A percentile compares a stretch with the other conserved stretches of the same genome.
Evolutionary conservation across 2,329 filamentous ascomycete genomes (phyloP).

Genomic region (Xylariaceae sp.): DNA sequence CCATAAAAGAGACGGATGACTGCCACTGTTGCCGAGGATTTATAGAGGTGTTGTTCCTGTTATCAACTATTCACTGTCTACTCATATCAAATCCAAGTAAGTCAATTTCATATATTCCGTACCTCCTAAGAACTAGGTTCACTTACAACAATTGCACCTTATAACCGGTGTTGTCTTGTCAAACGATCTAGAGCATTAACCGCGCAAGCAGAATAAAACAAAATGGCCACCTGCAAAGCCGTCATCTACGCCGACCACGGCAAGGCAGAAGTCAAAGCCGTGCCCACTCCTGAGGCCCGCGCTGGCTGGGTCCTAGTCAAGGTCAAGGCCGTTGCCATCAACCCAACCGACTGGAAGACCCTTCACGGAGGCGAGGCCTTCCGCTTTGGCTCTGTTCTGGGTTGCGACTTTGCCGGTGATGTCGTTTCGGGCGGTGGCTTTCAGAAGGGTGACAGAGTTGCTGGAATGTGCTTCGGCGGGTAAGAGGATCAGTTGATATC

Average conservation of each 20-base stretch:
- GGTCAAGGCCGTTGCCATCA: conserved; percentile 33
- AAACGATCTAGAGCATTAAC: not conserved
- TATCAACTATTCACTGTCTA: not conserved
- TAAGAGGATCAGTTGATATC: conserved; percentile 15
- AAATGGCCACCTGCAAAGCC: conserved; percentile 21
- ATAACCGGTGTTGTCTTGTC: not conserved
- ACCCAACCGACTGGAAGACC: conserved; percentile 35
- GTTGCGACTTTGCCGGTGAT: conserved; percentile 45
- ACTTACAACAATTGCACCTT: no score
- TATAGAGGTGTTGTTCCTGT: not conserved
- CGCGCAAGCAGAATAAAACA: not conserved
- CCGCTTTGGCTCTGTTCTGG: conserved; percentile 26
- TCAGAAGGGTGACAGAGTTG: conserved; percentile 44
- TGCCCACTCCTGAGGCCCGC: conserved; percentile 21
- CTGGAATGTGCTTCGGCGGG: conserved; percentile 30
- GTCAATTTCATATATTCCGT: no score
- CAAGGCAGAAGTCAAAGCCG: conserved; percentile 24
- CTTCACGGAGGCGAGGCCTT: conserved; percentile 19
- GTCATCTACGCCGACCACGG: conserved; percentile 19
- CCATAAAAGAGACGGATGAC: not conserved
- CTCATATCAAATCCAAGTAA: not conserved
- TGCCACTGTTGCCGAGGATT: not conserved
- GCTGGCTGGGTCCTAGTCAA: conserved; percentile 32
- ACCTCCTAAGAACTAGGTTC: no score
- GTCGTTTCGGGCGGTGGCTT: conserved; percentile 43